Evolutionary conservation across 2,329 filamentous ascomycete species (phyloP).

Genomic region (Sphaerulina vaccinii): DNA sequence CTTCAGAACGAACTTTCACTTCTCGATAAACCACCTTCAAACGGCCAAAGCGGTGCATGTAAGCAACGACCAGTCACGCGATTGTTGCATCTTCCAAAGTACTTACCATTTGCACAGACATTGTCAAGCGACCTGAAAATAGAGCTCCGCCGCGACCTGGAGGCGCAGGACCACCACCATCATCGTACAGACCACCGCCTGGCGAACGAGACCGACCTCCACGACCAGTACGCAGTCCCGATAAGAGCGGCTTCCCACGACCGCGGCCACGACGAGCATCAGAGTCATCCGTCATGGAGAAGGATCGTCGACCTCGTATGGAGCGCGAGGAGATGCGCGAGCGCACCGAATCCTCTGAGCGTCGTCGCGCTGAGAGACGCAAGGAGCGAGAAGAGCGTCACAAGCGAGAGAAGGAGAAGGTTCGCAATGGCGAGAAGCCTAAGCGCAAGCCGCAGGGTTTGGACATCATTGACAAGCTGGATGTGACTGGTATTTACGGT

Average conservation of each 20-base stretch:
- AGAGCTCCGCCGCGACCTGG: slow-evolving; percentile 45
- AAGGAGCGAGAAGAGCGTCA: slow-evolving; percentile 55
- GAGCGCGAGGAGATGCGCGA: slow-evolving; percentile 31
- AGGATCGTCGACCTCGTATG: slow-evolving; percentile 60
- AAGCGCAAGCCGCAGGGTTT: slow-evolving; percentile 52
- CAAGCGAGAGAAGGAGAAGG: slow-evolving; percentile 43
- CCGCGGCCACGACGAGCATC: slow-evolving; percentile 65
- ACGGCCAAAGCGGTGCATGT: slow-evolving; percentile 27
- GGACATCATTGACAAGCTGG: slow-evolving; percentile 94
- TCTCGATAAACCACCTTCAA: slow-evolving; percentile 55
- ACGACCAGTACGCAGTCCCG: slow-evolving; percentile 40
- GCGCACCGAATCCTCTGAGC: slow-evolving; percentile 49
- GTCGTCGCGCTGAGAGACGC: slow-evolving; percentile 49
- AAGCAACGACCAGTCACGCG: slow-evolving; percentile 9
- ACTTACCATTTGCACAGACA: slow-evolving; percentile 18
- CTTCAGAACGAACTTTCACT: slow-evolving; percentile 66
- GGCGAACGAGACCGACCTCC: slow-evolving; percentile 53
- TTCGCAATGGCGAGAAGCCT: slow-evolving; percentile 41
- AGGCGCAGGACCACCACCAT: slow-evolving; percentile 41
- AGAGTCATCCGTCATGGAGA: slow-evolving; percentile 71
- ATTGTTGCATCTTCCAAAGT: slow-evolving; percentile 20
- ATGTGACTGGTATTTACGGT: slow-evolving; percentile 94
- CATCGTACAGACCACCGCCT: slow-evolving; percentile 57
- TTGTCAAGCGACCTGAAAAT: slow-evolving; percentile 32
- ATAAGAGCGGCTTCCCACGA: slow-evolving; percentile 44